Conservation (phyloP, 1,284 basidiomycete genomes). For the Boletus chippewaensis region DNA sequence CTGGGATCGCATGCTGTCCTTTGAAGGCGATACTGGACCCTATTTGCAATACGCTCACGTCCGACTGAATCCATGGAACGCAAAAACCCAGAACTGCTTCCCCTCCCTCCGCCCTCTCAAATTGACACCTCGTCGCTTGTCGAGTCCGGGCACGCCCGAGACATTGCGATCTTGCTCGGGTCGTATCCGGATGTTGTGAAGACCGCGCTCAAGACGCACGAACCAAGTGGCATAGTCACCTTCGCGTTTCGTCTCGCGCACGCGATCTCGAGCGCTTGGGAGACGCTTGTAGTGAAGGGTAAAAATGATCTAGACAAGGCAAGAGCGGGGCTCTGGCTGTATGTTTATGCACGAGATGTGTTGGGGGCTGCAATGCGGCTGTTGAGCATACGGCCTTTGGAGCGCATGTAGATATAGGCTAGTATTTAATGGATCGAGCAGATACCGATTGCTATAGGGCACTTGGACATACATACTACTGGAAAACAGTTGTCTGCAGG, state of each 20-base stretch:
- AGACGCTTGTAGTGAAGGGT: constrained; percentile 77
- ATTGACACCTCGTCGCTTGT: constrained; percentile 69
- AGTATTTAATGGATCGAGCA: too few relatives aligned
- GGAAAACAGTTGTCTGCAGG: too few relatives aligned
- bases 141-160: constrained; percentile 72
- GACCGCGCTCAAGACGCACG: constrained; percentile 77
- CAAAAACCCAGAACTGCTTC: constrained; percentile 87
- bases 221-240: constrained; percentile 87
- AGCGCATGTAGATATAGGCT: too few relatives aligned
- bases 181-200: constrained; percentile 89
- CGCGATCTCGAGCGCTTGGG: constrained; percentile 85
- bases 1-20: constrained; percentile 92
- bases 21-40: constrained; percentile 95
- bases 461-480: too few relatives aligned
- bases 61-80: constrained; percentile 87
- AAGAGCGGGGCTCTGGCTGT: constrained; percentile 86
- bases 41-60: constrained; percentile 98
- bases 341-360: constrained; percentile 83
- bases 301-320: constrained; percentile 75
- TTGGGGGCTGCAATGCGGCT: constrained; percentile 82
- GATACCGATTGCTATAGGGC: too few relatives aligned
- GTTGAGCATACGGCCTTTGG: constrained; percentile 32
- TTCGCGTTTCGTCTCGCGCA: constrained; percentile 74
- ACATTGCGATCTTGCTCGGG: constrained; percentile 82
- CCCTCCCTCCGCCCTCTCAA: constrained; percentile 60